Evolutionary conservation across 108 stramenopile species (phyloP), one percentile per base, ranked within the genome.

Genomic region (Skeletonema costatum): DNA sequence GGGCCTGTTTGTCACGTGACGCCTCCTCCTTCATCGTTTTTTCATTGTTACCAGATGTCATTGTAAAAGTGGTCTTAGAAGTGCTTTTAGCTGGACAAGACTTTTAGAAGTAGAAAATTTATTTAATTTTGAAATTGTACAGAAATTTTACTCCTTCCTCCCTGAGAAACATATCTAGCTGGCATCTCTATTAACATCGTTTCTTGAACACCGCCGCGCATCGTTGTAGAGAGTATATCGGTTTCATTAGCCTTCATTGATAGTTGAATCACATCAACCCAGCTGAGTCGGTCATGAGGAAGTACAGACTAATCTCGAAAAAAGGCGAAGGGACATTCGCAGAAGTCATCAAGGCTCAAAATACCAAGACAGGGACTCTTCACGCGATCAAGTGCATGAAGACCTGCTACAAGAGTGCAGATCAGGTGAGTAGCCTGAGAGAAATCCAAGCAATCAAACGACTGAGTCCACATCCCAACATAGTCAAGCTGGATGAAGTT

Each of bases 371-470:
- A 25, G 91, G 93, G 17, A 81, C 77, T 63, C 90, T 89, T 51
- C 77, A 92, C 50, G 96, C 94, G 5, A 96, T 97, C 59, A 96
- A 96, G 69, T 94, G 94, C 70, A 94, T 97, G 93, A 95, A 95
- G 80, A 96, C 88, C 48, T 51, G 76, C 4, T 94, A 94, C 46
- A 90, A 89, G 36, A 87, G 63, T 17, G 90, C 92, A 2, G 94
- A 96, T 29, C 90, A 96, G 86, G 92, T 90, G 39, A 82, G 83
- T 74, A 90, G 87, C 50, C 77, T 96, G 10, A 75, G 95, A 25
- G 95, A 97, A 74, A 95, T 97, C 19, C 93, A 96, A 68, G 96
- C 95, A 3, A 72, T 97, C 19, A 70, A 94, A 32, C 68, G 96
- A 12, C 86, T 96, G 16, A 89, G 89, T 35, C 94, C 96, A 0